Percentiles rank a stretch among this genome's conserved stretches.
Conservation (phyloP, 495 filamentous ascomycete genomes). For the Aspergillus sparsus region DNA sequence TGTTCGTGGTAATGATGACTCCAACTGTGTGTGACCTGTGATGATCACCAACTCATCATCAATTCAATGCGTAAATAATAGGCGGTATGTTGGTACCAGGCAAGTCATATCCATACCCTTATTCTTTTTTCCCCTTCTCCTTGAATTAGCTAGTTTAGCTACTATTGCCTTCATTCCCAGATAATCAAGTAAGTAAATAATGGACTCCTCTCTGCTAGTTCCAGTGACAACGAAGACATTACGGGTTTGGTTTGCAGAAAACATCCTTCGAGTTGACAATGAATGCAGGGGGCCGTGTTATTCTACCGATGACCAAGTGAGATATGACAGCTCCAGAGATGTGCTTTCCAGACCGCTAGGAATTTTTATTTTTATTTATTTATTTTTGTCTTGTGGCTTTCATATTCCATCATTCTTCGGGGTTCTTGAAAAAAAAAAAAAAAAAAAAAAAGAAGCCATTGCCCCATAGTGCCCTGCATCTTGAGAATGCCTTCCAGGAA, state of each 20-base stretch:
- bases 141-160: background rate
- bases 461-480: background rate
- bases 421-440: constrained; percentile 3
- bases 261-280: constrained; percentile 11
- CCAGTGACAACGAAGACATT: background rate
- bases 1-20: no score
- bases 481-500: background rate
- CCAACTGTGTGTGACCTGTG: constrained; percentile 10
- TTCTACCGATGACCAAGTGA: constrained; percentile 3
- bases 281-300: constrained; percentile 12
- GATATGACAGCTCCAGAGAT: constrained; percentile 23
- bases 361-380: background rate
- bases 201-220: constrained; percentile 8
- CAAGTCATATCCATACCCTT: no score
- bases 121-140: background rate
- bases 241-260: constrained; percentile 4
- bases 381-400: background rate
- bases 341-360: constrained; percentile 14
- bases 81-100: no score
- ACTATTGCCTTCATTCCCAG: background rate
- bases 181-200: constrained; percentile 2
- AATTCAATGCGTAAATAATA: no score
- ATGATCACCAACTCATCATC: background rate
- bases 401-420: background rate
- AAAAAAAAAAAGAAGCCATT: background rate